Evolutionary conservation across 495 filamentous ascomycete genomes (phyloP), one percentile per base, ranked within the genome.

Genomic region (Parathielavia hyrcaniae): DNA sequence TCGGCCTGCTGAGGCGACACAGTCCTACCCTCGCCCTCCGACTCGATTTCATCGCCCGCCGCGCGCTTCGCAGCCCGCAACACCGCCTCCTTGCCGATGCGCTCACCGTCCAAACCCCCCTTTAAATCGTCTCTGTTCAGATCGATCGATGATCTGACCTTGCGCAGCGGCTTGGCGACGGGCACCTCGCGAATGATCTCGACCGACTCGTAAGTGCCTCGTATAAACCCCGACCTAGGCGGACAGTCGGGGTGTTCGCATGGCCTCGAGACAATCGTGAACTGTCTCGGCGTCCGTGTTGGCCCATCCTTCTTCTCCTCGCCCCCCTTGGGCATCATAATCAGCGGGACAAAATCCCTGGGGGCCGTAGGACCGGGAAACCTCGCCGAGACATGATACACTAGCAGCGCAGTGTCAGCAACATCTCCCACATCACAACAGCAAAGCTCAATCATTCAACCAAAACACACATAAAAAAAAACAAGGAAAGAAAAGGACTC

Each of bases 141-240:
- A 23, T 74, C 71, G 22, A 69, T 45, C 13, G 71, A 73, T 14
- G 74, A 72, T 30, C 63, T 54, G 13, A 62, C 57, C 52, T 62
- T 69, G 51, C 63, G 61, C 14, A 67, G 67, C 8, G 68, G 62
- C 55, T 67, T 71, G 0, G 77, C 73, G 10, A 74, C 54, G 1
- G 84, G 85, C 30, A 96, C 78, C 73, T 97, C 93, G 41, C 93
- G 79, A 53, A 97, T 88, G 54, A 96, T 80, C 69, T 97, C 92
- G 22, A 97, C 86, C 14, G 86, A 91, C 74, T 97, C 91, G 70
- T 96, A 97, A 57, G 86, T 76, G 0, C 91, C 93, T 16, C 91
- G 77, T 53, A 95, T 85, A 63, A 87, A 90, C 10, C 86, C 86
- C 57, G 82, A 68, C 19, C 84, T 76, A 13, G 77, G 77, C 5